Evolutionary conservation across 139 green algal genomes (phyloP), one percentile per base, ranked within the genome.

Genomic region (Yamagishiella unicocca): DNA sequence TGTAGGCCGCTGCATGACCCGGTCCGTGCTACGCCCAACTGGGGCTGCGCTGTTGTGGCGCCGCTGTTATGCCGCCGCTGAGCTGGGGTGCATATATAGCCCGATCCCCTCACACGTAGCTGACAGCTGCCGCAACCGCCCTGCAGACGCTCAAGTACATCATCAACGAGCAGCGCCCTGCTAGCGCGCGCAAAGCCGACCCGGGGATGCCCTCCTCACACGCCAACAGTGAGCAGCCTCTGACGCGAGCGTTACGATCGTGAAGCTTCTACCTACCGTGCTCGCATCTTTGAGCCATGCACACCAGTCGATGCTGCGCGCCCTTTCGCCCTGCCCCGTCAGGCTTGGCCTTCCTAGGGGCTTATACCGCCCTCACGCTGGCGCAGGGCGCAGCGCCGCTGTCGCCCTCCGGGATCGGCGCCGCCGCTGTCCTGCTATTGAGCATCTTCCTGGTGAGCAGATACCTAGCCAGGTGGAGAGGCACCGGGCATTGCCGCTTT

Each of bases 161-260:
- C 7, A 93, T 98, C 72, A 97, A 96, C 17, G 55, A 95, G 67
- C 73, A 93, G 50, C 89, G 96, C 10, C 96, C 96, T 0, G 73
- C 88, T 0, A 80, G 70, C 29, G 94, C 93, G 3, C 80, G 82
- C 0, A 98, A 98, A 84, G 74, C 66, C 3, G 96, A 94, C 77
- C 89, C 87, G 14, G 92, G 93, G 25, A 95, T 92, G 87, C 91
- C 90, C 0, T 94, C 91, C 14, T 94, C 91, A 31, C 88, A 91
- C 21, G 84, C 90, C 27, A 94, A 93, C 76, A 95, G 87, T 94
- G 83, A 91, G 90, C 45, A 0, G 31, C 31, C 45, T n/a, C 19
- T n/a, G 58, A n/a, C n/a, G n/a, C n/a, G n/a, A n/a, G n/a, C n/a
- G n/a, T n/a, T n/a, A n/a, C n/a, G n/a, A n/a, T n/a, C n/a, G n/a